Evolutionary conservation across 768 basidiomycete species (phyloP).

Genomic region (Leccinum arenicola): DNA sequence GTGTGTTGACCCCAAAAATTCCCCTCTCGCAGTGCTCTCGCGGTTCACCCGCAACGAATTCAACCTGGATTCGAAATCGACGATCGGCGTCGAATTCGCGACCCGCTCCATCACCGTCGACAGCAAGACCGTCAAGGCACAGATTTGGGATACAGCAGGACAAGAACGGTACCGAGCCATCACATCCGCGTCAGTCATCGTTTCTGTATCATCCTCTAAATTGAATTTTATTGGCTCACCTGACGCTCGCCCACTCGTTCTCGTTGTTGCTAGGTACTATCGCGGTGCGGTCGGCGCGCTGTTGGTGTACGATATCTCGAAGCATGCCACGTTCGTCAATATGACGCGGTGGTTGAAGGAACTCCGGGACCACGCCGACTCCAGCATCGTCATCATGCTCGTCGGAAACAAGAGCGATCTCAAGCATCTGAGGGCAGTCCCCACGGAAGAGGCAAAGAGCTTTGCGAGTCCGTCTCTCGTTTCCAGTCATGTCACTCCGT

Average conservation of each 20-base stretch:
- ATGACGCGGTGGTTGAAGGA: conserved; percentile 97
- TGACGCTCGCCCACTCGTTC: background rate
- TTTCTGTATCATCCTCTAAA: background rate
- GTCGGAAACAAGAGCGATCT: conserved; percentile 99
- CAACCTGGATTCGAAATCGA: conserved; percentile 98
- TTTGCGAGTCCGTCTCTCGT: conserved; percentile 68
- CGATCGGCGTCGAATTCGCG: conserved; percentile 98
- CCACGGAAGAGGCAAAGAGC: conserved; percentile 94
- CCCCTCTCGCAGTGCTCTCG: conserved; percentile 76
- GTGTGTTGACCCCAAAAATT: conserved; percentile 3
- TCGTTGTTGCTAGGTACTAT: conserved; percentile 69
- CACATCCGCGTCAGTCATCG: conserved; percentile 76
- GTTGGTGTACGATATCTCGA: conserved; percentile 92
- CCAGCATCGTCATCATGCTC: conserved; percentile 93
- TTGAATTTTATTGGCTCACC: background rate
- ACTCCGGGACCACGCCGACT: conserved; percentile 90
- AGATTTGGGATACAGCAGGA: conserved; percentile 99
- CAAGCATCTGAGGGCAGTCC: conserved; percentile 93
- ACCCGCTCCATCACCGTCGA: conserved; percentile 96
- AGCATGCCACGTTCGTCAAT: conserved; percentile 91
- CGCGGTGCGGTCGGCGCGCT: conserved; percentile 94
- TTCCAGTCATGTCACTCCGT: background rate
- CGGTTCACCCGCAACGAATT: conserved; percentile 99
- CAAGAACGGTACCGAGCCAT: conserved; percentile 98
- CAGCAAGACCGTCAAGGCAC: conserved; percentile 94